Base-by-base conservation (phyloP, 768 basidiomycete genomes). In the Suillus plorans region DNA sequence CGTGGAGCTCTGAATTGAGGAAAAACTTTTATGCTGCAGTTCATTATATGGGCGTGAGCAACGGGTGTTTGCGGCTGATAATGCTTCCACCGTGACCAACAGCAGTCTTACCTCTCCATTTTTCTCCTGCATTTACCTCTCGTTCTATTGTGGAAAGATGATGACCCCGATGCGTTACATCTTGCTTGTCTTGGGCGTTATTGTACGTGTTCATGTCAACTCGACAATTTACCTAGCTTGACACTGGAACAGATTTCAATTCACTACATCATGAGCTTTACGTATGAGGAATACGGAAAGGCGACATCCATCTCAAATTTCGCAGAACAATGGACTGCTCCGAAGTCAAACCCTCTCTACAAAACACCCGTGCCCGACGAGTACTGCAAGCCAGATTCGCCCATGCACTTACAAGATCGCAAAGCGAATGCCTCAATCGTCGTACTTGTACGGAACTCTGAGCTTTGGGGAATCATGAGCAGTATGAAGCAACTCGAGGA, bases 371-470 rank as follows among this genome's bases (percentile, higher is more conserved):
- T 90, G 4, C 82, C 86, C 56, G 86, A 86, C 4, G 80, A 85
- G 36, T 88, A 88, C 74, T 88, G 85, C 72, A 66, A 80, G 62
- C 74, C 75, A 18, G 64, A 74, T 20, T 81, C 82, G 64, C 65
- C 69, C 14, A 60, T 78, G 2, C 71, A 76, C 25, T 71, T 77
- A 1, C 80, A 78, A 47, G 81, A 77, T n/a, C 81, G 88, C 45
- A 92, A 85, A 72, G 92, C 91, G 3, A 94, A 92, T 72, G 94
- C 94, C 31, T 87, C 85, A 4, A 89, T 95, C 72, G 93, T 94
- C 60, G 84, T 94, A 68, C 85, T 99, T 53, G 89, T 85, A 45
- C 81, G 89, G 49, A 92, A 92, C 71, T 76, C 78, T 42, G 90
- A 92, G 65, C 68, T 89, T 8, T 67, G 81, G 22, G 81, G 83